Evolutionary conservation across 495 filamentous ascomycete species (phyloP).

Genomic region (Annulohypoxylon maeteangense): DNA sequence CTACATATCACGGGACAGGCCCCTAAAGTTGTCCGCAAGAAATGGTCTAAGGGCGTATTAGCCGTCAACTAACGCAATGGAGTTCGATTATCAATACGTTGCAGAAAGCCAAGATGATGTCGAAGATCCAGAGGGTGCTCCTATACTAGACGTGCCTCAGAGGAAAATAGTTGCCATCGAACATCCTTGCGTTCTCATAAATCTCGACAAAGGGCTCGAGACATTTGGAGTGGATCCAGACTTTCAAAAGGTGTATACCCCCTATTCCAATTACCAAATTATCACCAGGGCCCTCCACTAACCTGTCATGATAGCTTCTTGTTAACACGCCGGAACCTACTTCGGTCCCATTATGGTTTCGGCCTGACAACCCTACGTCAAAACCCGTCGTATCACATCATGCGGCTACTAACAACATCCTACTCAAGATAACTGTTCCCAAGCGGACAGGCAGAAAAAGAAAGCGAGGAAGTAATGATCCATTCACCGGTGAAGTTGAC

Average conservation of each 20-base stretch:
- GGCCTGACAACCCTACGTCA: constrained; percentile 79
- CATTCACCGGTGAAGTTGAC: constrained; percentile 60
- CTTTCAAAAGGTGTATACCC: constrained; percentile 68
- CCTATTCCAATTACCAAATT: background rate
- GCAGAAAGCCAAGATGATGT: constrained; percentile 7
- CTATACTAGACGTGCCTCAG: constrained; percentile 65
- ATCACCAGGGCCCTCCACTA: background rate
- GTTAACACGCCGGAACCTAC: constrained; percentile 44
- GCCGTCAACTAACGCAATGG: constrained; percentile 5
- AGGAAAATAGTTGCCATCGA: constrained; percentile 80
- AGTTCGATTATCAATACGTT: constrained; percentile 16
- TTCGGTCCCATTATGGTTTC: constrained; percentile 72
- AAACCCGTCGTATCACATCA: constrained; percentile 78
- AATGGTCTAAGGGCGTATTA: background rate
- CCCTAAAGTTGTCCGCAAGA: background rate
- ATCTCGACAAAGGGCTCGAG: constrained; percentile 82
- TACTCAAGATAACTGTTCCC: constrained; percentile 88
- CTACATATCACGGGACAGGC: background rate
- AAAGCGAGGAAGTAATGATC: constrained; percentile 75
- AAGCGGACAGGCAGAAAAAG: constrained; percentile 86
- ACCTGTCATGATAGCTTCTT: constrained; percentile 31
- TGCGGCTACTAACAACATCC: constrained; percentile 76
- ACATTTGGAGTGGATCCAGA: constrained; percentile 76
- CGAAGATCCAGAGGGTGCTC: constrained; percentile 46
- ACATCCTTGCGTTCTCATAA: constrained; percentile 84